A percentile compares a stretch with the other conserved stretches of the same genome.
These are phyloP conservation scores for Rhododendron vialii DNA, from an alignment of 148 eudicot genomes.

Conservation along the genomic window DNA sequence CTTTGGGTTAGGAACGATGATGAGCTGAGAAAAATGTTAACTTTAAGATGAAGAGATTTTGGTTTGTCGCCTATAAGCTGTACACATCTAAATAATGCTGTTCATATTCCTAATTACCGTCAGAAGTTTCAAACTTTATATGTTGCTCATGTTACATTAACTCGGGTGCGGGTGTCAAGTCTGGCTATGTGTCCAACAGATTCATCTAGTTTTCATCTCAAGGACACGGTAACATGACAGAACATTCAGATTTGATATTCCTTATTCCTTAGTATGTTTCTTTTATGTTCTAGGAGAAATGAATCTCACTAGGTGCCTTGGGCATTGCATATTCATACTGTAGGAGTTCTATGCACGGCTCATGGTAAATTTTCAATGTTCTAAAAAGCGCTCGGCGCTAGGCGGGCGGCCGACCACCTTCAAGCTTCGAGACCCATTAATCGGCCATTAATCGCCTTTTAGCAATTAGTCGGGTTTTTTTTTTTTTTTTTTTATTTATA, in stretches of 20 bases:
- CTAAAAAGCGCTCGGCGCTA: too few species aligned
- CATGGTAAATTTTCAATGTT: not conserved
- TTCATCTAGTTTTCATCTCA: not conserved
- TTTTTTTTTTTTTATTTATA: too few species aligned
- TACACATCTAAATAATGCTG: not conserved
- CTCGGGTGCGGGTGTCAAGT: not conserved
- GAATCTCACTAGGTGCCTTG: not conserved
- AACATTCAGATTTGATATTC: not conserved
- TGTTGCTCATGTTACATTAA: not conserved
- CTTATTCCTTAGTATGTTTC: not conserved
- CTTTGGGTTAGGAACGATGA: not conserved
- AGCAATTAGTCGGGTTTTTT: too few species aligned
- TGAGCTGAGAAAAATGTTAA: not conserved
- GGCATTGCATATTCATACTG: not conserved
- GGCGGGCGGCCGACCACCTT: too few species aligned
- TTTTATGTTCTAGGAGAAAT: not conserved
- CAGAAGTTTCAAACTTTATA: not conserved
- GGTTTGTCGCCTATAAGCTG: not conserved
- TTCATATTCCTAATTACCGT: not conserved
- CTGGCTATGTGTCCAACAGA: not conserved
- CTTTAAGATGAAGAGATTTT: not conserved
- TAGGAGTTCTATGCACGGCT: not conserved
- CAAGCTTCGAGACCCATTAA: too few species aligned
- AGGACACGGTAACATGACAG: not conserved
- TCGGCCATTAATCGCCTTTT: too few species aligned